phyloP scores from a whole-genome alignment of 2,329 filamentous ascomycete species.

The Beauveria australis region DNA sequence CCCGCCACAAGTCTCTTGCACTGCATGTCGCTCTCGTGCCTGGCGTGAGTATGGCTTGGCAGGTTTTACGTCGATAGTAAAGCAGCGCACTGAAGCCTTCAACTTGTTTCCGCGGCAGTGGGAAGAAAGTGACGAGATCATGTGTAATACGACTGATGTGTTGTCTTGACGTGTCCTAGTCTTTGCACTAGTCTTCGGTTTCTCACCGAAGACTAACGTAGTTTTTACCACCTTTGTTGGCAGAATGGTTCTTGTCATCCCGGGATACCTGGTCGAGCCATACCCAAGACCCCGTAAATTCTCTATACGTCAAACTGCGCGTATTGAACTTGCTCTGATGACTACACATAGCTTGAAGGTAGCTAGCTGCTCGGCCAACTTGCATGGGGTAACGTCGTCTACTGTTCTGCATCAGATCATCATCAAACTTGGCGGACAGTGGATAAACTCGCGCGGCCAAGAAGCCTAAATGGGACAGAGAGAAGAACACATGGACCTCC shows the following conservation, averaged over 20 bases:
- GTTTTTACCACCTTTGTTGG: neutral
- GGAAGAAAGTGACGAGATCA: no score
- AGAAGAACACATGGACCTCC: neutral
- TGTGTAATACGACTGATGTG: no score
- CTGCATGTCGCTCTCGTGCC: neutral
- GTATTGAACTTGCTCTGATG: no score
- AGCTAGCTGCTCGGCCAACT: neutral
- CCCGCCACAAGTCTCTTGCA: neutral
- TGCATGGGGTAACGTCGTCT: neutral
- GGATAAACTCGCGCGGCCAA: neutral
- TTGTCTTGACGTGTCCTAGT: neutral
- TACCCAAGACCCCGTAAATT: neutral
- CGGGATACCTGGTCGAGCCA: neutral
- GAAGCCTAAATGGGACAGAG: neutral
- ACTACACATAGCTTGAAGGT: no score
- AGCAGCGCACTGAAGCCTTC: neutral
- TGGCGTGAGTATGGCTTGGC: neutral
- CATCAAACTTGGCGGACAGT: neutral
- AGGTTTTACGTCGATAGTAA: neutral
- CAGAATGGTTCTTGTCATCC: neutral
- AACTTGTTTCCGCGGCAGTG: neutral
- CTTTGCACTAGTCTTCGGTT: neutral
- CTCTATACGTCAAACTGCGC: neutral
- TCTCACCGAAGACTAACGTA: neutral
- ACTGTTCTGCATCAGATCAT: neutral